These are phyloP conservation scores for Silene conica DNA, from an alignment of 148 eudicot genomes.

Conservation along the genomic window DNA sequence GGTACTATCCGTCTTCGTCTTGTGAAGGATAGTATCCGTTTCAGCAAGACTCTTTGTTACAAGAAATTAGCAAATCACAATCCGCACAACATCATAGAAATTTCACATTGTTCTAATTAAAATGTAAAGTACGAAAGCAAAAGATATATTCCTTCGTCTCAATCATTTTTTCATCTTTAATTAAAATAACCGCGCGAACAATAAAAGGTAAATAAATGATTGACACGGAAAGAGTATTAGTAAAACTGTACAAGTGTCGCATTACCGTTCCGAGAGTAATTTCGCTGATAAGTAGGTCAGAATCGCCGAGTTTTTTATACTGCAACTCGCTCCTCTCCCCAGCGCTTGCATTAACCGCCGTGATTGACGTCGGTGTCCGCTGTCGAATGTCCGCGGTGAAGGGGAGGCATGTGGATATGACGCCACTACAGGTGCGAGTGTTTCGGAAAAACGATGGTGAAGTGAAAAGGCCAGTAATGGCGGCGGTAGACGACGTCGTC, in stretches of 20 bases:
- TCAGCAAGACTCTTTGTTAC: no score
- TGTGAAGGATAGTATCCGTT: no score
- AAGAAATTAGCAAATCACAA: background rate
- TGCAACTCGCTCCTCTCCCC: conserved; percentile 40
- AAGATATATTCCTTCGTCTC: background rate
- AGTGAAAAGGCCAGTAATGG: background rate
- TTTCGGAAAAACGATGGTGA: background rate
- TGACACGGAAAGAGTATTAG: background rate
- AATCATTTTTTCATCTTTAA: background rate
- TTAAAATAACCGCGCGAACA: no score
- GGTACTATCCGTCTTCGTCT: no score
- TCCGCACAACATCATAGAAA: background rate
- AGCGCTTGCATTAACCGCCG: conserved; percentile 13
- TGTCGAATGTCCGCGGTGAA: background rate
- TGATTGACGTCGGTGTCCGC: background rate
- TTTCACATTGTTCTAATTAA: background rate
- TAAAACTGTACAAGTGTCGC: background rate
- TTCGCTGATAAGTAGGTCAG: conserved; percentile 80
- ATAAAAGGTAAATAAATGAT: background rate
- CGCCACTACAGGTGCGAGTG: background rate
- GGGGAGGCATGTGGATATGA: conserved; percentile 4
- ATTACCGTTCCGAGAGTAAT: conserved; percentile 76
- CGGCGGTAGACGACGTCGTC: conserved; percentile 10
- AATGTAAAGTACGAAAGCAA: background rate
- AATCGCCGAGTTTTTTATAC: conserved; percentile 72